Base-by-base conservation (phyloP, 139 green algal species). In the Ulvella scutata region DNA sequence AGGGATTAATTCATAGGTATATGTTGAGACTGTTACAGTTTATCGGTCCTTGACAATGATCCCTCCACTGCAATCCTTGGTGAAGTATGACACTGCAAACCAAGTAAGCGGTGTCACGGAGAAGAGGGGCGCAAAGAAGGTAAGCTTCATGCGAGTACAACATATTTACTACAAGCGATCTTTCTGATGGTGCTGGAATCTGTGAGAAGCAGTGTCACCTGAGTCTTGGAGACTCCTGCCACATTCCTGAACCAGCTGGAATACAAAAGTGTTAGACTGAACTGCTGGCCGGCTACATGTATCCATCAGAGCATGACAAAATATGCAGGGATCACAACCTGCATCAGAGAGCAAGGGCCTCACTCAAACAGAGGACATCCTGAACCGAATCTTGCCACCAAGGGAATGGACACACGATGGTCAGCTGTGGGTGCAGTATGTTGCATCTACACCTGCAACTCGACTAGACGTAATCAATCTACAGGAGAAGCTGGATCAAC, bases 401-500 rank as follows among this genome's bases (percentile, higher is more conserved):
- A 88, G 90, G 77, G 86, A 92, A 44, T 93, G 87, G 87, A 92
- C 87, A 35, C 87, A 94, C 74, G 90, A 93, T 51, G 87, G 88
- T 0, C 88, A 93, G 79, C 82, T 96, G 3, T 96, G 89, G 89
- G 89, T 96, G 34, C 90, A 96, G 80, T 94, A 93, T 73, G 90
- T 96, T 1, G 88, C 84, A 10, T 86, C 76, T 74, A 94, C 87
- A 2, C 90, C 90, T 36, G 89, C 89, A 28, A 94, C 89, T 0
- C 83, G 90, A 34, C 77, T 93, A 33, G 90, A 96, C 73, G 89
- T 96, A 3, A 92, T 94, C 72, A 91, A 90, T 62, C 82, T 96
- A 72, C 89, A 94, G 76, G 88, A 96, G 76, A 90, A 87, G 79
- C 80, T 96, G 23, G 89, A 94, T 76, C 87, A 91, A 79, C 87